phyloP scores from a whole-genome alignment of 805 yeast genomes.

The Priceomyces carsonii region DNA sequence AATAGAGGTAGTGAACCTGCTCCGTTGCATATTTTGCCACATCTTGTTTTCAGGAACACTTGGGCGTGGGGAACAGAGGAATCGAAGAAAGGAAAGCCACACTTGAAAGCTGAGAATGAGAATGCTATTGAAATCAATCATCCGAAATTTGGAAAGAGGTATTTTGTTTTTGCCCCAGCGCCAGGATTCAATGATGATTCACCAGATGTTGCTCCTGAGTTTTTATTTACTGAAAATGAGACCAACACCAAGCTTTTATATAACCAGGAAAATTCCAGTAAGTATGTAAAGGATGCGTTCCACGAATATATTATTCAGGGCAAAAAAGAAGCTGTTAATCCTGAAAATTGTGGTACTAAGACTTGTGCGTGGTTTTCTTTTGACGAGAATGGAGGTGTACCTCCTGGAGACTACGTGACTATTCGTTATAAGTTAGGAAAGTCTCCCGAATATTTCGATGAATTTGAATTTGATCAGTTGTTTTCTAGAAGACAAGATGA shows the following conservation, averaged over 20 bases:
- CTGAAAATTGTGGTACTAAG: constrained; percentile 73
- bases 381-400: constrained; percentile 74
- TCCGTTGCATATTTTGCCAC: constrained; percentile 87
- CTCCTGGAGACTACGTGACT: constrained; percentile 85
- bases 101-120: constrained; percentile 37
- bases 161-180: constrained; percentile 74
- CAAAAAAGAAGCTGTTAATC: constrained; percentile 63
- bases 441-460: constrained; percentile 54
- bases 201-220: constrained; percentile 71
- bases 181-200: constrained; percentile 65
- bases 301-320: constrained; percentile 77
- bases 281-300: constrained; percentile 85
- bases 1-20: constrained; percentile 82
- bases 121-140: constrained; percentile 62
- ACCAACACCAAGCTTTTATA: constrained; percentile 74
- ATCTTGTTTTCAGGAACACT: constrained; percentile 79
- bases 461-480: constrained; percentile 67
- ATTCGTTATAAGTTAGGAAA: constrained; percentile 72
- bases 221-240: constrained; percentile 87
- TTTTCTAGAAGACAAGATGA: constrained; percentile 76
- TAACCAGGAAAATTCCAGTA: constrained; percentile 53
- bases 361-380: constrained; percentile 82
- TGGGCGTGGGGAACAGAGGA: constrained; percentile 87
- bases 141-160: constrained; percentile 67
- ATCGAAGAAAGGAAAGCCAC: constrained; percentile 48